Conservation (phyloP, 2,329 filamentous ascomycete species). For the Claviceps maximensis region DNA sequence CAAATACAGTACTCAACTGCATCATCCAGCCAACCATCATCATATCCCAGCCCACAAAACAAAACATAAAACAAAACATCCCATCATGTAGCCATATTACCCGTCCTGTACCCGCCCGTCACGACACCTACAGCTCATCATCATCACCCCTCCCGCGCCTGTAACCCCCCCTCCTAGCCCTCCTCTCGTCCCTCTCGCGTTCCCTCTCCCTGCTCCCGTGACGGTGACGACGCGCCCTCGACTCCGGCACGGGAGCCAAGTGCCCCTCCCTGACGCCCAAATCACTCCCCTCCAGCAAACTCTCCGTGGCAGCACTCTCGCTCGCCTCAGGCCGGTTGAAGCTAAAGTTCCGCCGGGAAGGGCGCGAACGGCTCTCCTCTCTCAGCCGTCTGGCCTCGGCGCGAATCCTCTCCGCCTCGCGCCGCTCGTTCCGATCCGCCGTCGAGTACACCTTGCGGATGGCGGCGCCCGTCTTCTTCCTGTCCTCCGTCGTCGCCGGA, state of each 20-base stretch:
- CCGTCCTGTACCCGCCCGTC: no score
- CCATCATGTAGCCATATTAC: no score
- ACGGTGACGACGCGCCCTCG: slow-evolving; percentile 19
- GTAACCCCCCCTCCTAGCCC: slow-evolving; percentile 22
- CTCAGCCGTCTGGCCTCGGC: slow-evolving; percentile 43
- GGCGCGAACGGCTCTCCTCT: slow-evolving; percentile 34
- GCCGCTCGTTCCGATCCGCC: slow-evolving; percentile 37
- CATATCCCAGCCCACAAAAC: no score
- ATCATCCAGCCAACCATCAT: no score
- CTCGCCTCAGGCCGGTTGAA: slow-evolving; percentile 32
- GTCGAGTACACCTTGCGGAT: slow-evolving; percentile 52
- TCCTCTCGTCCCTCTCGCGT: slow-evolving; percentile 21
- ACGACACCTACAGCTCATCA: slow-evolving; percentile 9
- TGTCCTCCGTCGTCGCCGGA: slow-evolving; percentile 16
- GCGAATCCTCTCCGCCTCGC: slow-evolving; percentile 41
- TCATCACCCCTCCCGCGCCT: slow-evolving; percentile 21
- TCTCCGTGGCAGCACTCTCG: slow-evolving; percentile 21
- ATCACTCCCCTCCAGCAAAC: slow-evolving; percentile 27
- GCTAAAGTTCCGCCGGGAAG: slow-evolving; percentile 36
- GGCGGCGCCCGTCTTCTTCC: slow-evolving; percentile 21
- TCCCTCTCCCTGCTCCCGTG: slow-evolving; percentile 12
- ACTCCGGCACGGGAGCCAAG: slow-evolving; percentile 40
- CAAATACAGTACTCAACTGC: no score
- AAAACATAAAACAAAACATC: no score
- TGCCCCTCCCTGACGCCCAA: slow-evolving; percentile 45